Percentiles rank a stretch among this genome's conserved stretches.
Conservation (phyloP, 23 red algal species). For the Gracilaria caudata region DNA sequence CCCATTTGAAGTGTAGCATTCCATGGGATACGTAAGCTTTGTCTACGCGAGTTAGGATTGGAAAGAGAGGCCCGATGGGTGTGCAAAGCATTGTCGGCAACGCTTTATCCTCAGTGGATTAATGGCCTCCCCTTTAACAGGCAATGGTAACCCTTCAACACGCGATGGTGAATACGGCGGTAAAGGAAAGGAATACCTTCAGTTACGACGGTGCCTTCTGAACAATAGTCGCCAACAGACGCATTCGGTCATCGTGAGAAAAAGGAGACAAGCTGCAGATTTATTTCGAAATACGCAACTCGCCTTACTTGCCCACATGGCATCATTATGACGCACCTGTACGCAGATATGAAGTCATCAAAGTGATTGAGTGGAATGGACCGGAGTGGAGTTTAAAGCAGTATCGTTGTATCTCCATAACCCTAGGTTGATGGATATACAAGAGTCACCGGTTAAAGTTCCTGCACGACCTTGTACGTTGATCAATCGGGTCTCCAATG, state of each 20-base stretch:
- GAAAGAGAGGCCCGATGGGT: not conserved
- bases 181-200: too few relatives aligned
- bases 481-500: too few relatives aligned
- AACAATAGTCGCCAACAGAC: too few relatives aligned
- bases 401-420: too few relatives aligned
- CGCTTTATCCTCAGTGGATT: not conserved
- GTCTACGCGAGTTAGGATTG: not conserved
- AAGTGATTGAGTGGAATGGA: too few relatives aligned
- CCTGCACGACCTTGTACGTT: too few relatives aligned
- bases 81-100: not conserved
- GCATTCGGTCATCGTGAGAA: not conserved
- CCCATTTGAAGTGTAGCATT: not conserved
- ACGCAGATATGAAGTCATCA: too few relatives aligned
- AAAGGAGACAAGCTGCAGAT: not conserved
- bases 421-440: too few relatives aligned
- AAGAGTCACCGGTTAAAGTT: too few relatives aligned
- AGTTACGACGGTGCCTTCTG: too few relatives aligned
- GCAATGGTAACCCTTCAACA: not conserved
- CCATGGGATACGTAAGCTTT: not conserved
- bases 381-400: too few relatives aligned
- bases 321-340: not conserved
- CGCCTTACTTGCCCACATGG: too few relatives aligned
- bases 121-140: not conserved
- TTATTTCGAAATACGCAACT: not conserved
- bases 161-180: not conserved